A percentile compares a stretch with the other conserved stretches of the same genome.
phyloP scores from a whole-genome alignment of 176 grass and related monocot genomes.

The Ampelocalamus luodianensis region DNA sequence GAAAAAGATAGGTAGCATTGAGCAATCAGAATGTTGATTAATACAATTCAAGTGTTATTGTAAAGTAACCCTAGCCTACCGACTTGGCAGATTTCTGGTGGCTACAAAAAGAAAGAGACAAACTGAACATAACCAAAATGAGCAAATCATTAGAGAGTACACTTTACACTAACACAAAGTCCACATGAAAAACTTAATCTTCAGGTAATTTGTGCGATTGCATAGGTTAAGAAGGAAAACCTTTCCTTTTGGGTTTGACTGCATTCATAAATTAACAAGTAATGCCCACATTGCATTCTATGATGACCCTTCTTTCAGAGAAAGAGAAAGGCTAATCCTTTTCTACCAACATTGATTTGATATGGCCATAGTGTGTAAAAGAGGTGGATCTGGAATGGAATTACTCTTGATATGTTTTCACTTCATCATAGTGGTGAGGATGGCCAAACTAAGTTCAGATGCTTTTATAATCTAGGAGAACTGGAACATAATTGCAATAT shows the following conservation, averaged over 20 bases:
- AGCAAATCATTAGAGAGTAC: neutral
- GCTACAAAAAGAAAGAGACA: neutral
- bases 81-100: neutral
- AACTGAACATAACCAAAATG: neutral
- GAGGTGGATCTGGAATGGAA: neutral
- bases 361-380: neutral
- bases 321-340: neutral
- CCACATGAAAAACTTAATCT: neutral
- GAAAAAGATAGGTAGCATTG: neutral
- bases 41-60: neutral
- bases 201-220: neutral
- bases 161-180: neutral
- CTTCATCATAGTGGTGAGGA: neutral
- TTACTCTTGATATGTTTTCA: constrained; percentile 18
- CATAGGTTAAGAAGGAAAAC: neutral
- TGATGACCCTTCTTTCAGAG: neutral
- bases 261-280: neutral
- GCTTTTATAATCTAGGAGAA: neutral
- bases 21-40: neutral
- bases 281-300: neutral
- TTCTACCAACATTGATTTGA: neutral
- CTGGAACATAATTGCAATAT: neutral
- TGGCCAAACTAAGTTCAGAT: neutral
- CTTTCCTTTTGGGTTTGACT: neutral
- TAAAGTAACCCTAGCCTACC: neutral